Evolutionary conservation across 768 basidiomycete genomes (phyloP), one percentile per base, ranked within the genome.

Genomic region (Hysterangium stoloniferum): DNA sequence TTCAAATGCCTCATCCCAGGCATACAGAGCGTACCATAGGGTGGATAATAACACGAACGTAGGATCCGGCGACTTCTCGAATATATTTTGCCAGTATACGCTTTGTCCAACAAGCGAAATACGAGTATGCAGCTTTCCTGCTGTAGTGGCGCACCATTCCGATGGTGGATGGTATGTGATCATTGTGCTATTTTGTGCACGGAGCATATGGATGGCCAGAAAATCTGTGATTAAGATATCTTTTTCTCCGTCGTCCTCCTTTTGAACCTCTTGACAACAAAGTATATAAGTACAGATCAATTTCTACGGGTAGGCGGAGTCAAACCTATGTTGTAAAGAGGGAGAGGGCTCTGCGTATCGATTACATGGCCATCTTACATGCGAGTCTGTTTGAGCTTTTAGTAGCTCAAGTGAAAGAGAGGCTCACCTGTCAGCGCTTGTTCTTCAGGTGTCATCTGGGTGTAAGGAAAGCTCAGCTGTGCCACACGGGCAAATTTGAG

Each of bases 301-400:
- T 3, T n/a, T 37, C 35, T 37, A n/a, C n/a, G 3, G 5, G 3
- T 7, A 20, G n/a, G n/a, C 20, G 35, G 7, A 20, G 28, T 20
- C 11, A 12, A 22, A 25, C 8, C 40, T 22, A 5, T 41, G 28
- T 25, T 25, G 19, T 8, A 13, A 20, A 51, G 67, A 67, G 29
- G 58, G 12, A 79, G 64, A 2, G 78, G 72, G 3, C 69, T 64
- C 48, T 78, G 77, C 1, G 77, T 77, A 56, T 80, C 75, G 28
- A 80, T 80, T 7, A 57, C 66, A 63, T 55, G 57, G 32, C 33
- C 56, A 12, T 44, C 55, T 9, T 35, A 28, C 13, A 31, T 33
- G 49, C 8, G n/a, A 34, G 31, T 45, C 48, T 36, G 27, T 40
- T 32, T 2, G 62, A 58, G 20, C 44, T 20, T 41, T 8, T 8